phyloP scores from a whole-genome alignment of 2,329 filamentous ascomycete genomes.

The Pseudopyricularia javanii region DNA sequence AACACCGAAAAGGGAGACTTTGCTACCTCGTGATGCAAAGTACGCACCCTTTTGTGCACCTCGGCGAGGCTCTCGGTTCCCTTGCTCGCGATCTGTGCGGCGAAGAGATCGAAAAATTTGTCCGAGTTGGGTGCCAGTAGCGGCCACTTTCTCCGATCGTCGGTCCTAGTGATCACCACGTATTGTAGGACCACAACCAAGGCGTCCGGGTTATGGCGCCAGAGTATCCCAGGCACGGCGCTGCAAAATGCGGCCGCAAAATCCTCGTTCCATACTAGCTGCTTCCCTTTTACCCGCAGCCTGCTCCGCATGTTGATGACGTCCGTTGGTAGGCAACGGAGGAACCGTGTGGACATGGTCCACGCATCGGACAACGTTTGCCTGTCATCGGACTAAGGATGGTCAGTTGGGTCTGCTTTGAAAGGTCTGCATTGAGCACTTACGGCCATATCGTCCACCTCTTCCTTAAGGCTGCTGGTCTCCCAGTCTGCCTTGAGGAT shows the following conservation, averaged over 20 bases:
- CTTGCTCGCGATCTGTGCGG: too few relatives aligned
- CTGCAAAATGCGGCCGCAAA: neutral
- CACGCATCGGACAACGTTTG: neutral
- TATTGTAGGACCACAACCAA: neutral
- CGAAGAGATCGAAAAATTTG: neutral
- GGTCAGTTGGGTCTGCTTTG: too few relatives aligned
- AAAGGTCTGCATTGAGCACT: too few relatives aligned
- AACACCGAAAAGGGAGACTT: neutral
- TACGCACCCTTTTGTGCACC: neutral
- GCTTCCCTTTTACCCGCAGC: neutral
- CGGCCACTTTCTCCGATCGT: neutral
- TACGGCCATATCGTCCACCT: too few relatives aligned
- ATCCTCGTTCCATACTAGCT: neutral
- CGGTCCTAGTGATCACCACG: neutral
- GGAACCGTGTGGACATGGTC: neutral
- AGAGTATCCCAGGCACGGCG: neutral
- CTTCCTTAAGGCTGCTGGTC: too few relatives aligned
- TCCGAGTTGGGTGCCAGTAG: neutral
- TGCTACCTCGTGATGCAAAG: neutral
- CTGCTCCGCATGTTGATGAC: neutral
- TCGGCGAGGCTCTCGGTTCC: neutral
- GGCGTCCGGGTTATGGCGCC: neutral
- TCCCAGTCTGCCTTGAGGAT: too few relatives aligned
- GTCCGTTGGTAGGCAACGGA: neutral
- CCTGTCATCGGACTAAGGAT: neutral